Evolutionary conservation across 139 green algal species (phyloP).

Genomic region (Dunaliella sp.): DNA sequence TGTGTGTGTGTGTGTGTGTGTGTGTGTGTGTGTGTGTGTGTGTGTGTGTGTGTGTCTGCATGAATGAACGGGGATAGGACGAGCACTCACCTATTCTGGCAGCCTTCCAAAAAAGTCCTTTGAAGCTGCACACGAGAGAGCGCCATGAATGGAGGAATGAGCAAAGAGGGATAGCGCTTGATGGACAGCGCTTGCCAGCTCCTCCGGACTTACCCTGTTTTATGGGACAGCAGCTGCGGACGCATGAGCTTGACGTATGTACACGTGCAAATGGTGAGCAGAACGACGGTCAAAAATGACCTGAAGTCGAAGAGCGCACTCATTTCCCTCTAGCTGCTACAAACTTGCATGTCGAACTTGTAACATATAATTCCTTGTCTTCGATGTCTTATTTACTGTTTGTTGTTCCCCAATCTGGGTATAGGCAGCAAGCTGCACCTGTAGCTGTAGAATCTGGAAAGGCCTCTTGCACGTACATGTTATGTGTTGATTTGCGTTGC

Average conservation of each 20-base stretch:
- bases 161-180: neutral
- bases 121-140: conserved; percentile 58
- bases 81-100: conserved; percentile 67
- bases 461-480: too few relatives aligned
- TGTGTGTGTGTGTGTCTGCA: conserved; percentile 5
- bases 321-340: conserved; percentile 45
- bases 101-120: conserved; percentile 88
- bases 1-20: conserved; percentile 14
- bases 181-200: too few relatives aligned
- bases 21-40: conserved; percentile 16
- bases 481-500: too few relatives aligned
- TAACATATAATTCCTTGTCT: neutral
- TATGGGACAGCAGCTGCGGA: conserved; percentile 60
- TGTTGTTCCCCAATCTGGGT: too few relatives aligned
- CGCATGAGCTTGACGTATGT: conserved; percentile 91
- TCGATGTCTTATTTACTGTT: neutral
- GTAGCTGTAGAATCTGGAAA: too few relatives aligned
- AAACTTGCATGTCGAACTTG: neutral
- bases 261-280: conserved; percentile 95
- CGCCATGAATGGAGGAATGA: neutral
- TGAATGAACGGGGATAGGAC: neutral
- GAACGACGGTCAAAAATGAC: conserved; percentile 85
- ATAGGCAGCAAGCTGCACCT: too few relatives aligned
- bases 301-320: conserved; percentile 94
- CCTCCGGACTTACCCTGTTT: too few relatives aligned